Percentiles rank a stretch among this genome's conserved stretches.
These are phyloP conservation scores for Talaromyces pinophilus DNA, from an alignment of 2,329 filamentous ascomycete species.

Conservation along the genomic window DNA sequence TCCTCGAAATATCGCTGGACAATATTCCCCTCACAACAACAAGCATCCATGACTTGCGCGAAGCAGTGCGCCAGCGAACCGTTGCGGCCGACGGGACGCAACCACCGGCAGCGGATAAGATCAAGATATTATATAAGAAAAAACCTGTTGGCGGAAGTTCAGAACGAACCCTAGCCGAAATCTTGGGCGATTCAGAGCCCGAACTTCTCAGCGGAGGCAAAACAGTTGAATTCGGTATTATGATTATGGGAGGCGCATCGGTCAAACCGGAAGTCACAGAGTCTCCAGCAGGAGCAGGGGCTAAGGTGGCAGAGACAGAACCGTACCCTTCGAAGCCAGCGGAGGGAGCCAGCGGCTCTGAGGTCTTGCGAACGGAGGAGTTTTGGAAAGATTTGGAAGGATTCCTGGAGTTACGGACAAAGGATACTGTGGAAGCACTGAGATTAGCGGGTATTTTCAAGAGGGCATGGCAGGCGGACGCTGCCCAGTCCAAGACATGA, in stretches of 20 bases:
- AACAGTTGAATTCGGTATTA: constrained; percentile 75
- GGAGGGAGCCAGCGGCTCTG: constrained; percentile 57
- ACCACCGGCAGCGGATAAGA: constrained; percentile 61
- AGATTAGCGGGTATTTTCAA: constrained; percentile 69
- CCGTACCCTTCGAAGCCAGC: constrained; percentile 41
- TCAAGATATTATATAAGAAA: constrained; percentile 83
- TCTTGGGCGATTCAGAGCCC: constrained; percentile 59
- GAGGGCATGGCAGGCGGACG: constrained; percentile 61
- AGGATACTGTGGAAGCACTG: constrained; percentile 66
- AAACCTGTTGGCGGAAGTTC: constrained; percentile 65
- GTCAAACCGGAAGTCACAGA: constrained; percentile 41
- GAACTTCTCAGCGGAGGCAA: constrained; percentile 43
- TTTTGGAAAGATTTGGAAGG: constrained; percentile 87
- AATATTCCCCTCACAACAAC: constrained; percentile 64
- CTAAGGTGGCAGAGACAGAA: constrained; percentile 36
- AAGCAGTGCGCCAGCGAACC: constrained; percentile 64
- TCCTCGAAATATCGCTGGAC: constrained; percentile 66
- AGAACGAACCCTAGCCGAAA: constrained; percentile 76
- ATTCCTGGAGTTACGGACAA: constrained; percentile 76
- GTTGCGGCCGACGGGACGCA: constrained; percentile 53
- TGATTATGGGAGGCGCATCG: constrained; percentile 76
- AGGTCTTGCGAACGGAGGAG: constrained; percentile 65
- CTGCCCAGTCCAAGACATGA: constrained; percentile 9
- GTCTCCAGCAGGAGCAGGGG: constrained; percentile 25
- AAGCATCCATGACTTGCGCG: constrained; percentile 77